phyloP scores from a whole-genome alignment of 2,329 filamentous ascomycete species.

The Colletotrichum melonis region DNA sequence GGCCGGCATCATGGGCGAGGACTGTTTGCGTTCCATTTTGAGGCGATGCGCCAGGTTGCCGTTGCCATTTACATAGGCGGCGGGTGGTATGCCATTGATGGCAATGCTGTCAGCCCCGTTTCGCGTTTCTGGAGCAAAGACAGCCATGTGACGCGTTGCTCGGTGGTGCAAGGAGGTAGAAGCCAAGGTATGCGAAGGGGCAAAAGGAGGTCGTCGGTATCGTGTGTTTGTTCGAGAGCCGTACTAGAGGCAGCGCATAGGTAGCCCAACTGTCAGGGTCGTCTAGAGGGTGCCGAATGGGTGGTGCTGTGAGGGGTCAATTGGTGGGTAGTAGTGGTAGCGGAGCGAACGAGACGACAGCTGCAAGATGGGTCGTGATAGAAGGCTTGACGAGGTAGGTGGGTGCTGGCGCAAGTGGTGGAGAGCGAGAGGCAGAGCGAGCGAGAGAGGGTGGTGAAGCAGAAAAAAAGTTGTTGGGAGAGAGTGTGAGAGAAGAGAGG shows the following conservation, averaged over 20 bases:
- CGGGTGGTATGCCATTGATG: conserved; percentile 39
- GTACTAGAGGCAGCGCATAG: conserved; percentile 1
- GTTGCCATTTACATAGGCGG: conserved; percentile 48
- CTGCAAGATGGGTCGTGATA: conserved; percentile 14
- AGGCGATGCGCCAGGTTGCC: conserved; percentile 48
- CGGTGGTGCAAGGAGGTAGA: conserved; percentile 22
- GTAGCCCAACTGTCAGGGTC: conserved; percentile 12
- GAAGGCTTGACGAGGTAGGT: background rate
- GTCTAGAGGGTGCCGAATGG: background rate
- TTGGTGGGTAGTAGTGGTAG: conserved; percentile 22
- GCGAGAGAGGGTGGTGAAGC: background rate
- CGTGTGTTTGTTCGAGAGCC: conserved; percentile 1
- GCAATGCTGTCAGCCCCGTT: conserved; percentile 41
- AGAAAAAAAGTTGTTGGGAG: conserved; percentile 26
- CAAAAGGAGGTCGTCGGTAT: background rate
- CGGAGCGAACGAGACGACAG: conserved; percentile 19
- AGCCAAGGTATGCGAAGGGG: conserved; percentile 39
- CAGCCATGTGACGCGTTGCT: conserved; percentile 41
- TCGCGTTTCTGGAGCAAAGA: conserved; percentile 44
- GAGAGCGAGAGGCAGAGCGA: background rate
- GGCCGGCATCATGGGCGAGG: conserved; percentile 79
- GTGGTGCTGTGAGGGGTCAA: conserved; percentile 29
- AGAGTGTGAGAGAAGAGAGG: conserved; percentile 7
- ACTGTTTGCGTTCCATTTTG: conserved; percentile 65
- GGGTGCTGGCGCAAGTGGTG: conserved; percentile 6